Evolutionary conservation across 768 basidiomycete species (phyloP), one percentile per base, ranked within the genome.

Genomic region (Kwoniella mangroviensis): DNA sequence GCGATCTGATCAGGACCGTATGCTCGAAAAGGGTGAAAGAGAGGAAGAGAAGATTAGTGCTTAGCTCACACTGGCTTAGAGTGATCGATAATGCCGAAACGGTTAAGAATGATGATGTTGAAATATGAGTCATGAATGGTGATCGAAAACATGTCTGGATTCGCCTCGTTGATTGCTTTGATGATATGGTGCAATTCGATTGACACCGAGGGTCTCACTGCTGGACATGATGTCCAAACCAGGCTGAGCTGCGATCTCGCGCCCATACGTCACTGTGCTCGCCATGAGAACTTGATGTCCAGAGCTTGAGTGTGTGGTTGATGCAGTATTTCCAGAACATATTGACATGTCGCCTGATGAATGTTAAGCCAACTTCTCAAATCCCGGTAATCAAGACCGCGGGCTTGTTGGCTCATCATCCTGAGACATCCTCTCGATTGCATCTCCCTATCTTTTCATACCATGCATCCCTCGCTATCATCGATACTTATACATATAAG

Each of bases 401-500:
- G 21, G 53, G 53, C 53, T 54, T 54, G 53, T 54, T 22, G 12
- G 21, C 12, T 54, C 34, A 22, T 54, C 53, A 19, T n/a, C 21
- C 53, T 54, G 24, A 54, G 53, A 58, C 56, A 58, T 17, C 6
- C 45, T 43, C 58, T 60, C 58, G 58, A 60, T 60, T 34, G 40
- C 53, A 42, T 60, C 41, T 41, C 15, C 41, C 11, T 41, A 17
- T 19, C 13, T n/a, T 34, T 6, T 10, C 24, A 28, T 26, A 41
- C 21, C 15, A 60, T n/a, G 17, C 7, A 42, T 60, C 34, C 21
- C 34, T 7, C 34, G 34, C 6, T 43, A 42, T 10, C 58, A 43
- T 10, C 6, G 19, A 60, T 60, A n/a, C 45, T 49, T 60, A 26
- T 60, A 60, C 58, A 60, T 60, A 60, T 60, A 60, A 54, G 53